Evolutionary conservation across 768 basidiomycete species (phyloP), one percentile per base, ranked within the genome.

Genomic region (Leccinum barrowsii): DNA sequence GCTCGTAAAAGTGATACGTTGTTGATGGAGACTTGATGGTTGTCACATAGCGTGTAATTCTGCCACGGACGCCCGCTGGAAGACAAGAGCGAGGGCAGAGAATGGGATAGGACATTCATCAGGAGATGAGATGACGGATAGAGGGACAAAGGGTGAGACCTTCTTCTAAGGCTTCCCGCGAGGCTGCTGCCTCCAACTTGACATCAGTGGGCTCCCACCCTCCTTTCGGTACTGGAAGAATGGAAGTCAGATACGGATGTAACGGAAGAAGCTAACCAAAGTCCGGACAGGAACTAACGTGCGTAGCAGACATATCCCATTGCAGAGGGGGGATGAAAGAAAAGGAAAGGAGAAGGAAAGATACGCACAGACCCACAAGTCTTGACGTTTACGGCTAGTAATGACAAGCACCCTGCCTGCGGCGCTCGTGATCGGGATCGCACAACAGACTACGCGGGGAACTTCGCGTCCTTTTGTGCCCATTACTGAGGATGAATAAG

Each of bases 131-230:
- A 80, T 79, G 82, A 87, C 83, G 81, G 78, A 82, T 74, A 85
- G 78, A 85, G 80, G 85, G 82, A 82, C 79, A 85, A 87, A 84
- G 78, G 85, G 84, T 85, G 85, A 85, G 89, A 94, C 92, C 92
- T 93, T 94, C 92, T 90, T 94, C 92, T 75, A 89, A 80, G 77
- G 92, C 92, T 85, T 94, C 92, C 75, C 92, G 84, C 69, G 85
- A 88, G 77, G 92, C 92, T 72, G 92, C 92, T 77, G 85, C 86
- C 80, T 92, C 90, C 68, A 93, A 78, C 74, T 79, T 80, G 67
- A 81, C 85, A 82, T 94, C 92, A 57, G 87, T 80, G 65, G 84
- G 77, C 75, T 94, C 92, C 87, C 87, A 94, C 70, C 92, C 92
- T 73, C 92, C 92, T 80, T 94, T 94, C n/a, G 92, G 92, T 68